These are phyloP conservation scores for Bruguiera gymnorhiza DNA, from an alignment of 345 rosid species.

Conservation along the genomic window DNA sequence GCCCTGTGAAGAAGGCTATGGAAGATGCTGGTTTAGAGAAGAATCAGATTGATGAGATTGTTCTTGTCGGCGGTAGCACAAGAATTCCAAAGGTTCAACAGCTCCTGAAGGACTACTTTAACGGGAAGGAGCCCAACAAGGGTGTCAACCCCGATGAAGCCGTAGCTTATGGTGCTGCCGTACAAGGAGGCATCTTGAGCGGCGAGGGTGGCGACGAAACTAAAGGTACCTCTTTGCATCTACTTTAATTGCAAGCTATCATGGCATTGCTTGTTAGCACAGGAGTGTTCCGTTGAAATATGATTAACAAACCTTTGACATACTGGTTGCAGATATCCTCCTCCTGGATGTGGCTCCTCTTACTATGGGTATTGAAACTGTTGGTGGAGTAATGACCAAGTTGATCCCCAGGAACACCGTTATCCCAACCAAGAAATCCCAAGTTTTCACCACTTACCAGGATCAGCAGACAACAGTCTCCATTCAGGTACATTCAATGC, in stretches of 20 bases:
- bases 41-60: conserved; percentile 26
- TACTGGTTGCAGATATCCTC: conserved; percentile 19
- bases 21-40: conserved; percentile 29
- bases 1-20: conserved; percentile 33
- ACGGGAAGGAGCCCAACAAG: conserved; percentile 30
- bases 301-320: not conserved
- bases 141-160: conserved; percentile 37
- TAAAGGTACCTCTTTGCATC: conserved; percentile 3
- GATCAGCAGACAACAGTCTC: conserved; percentile 34
- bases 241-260: too few species aligned
- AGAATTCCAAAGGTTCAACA: conserved; percentile 34
- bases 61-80: conserved; percentile 36
- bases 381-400: conserved; percentile 29
- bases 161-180: conserved; percentile 34
- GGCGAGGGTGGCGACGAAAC: conserved; percentile 31
- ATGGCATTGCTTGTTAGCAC: too few species aligned
- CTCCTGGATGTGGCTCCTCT: conserved; percentile 28
- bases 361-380: conserved; percentile 33
- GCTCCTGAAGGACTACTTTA: conserved; percentile 27
- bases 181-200: conserved; percentile 30
- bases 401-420: conserved; percentile 27
- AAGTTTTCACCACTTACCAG: conserved; percentile 34
- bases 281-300: not conserved
- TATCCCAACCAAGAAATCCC: conserved; percentile 33
- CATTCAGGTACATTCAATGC: conserved; percentile 13